phyloP scores from a whole-genome alignment of 2,329 filamentous ascomycete species.

The Coniochaeta sp. region DNA sequence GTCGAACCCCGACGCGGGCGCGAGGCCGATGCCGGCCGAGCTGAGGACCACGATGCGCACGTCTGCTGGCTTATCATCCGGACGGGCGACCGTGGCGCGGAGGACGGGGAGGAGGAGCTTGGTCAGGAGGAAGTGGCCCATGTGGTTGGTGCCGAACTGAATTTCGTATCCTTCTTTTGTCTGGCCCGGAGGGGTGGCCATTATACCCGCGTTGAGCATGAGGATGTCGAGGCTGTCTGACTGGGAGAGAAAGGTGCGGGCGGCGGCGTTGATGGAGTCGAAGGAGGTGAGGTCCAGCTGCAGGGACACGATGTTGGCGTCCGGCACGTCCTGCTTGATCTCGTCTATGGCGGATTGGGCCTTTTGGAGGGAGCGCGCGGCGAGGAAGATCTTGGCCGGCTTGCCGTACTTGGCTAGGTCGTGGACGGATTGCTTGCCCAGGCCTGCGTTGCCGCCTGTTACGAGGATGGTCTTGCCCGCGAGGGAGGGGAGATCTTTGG shows the following conservation, averaged over 20 bases:
- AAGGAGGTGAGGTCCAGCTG: slow-evolving; percentile 28
- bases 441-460: slow-evolving; percentile 37
- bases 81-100: slow-evolving; percentile 20
- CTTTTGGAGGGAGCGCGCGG: slow-evolving; percentile 26
- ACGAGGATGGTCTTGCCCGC: slow-evolving; percentile 34
- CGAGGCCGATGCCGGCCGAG: slow-evolving; percentile 18
- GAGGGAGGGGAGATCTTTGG: slow-evolving; percentile 36
- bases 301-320: slow-evolving; percentile 24
- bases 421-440: slow-evolving; percentile 30
- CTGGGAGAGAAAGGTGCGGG: slow-evolving; percentile 21
- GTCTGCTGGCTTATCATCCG: slow-evolving; percentile 14
- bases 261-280: slow-evolving; percentile 26
- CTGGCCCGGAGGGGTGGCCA: slow-evolving; percentile 23
- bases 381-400: slow-evolving; percentile 32
- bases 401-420: slow-evolving; percentile 27
- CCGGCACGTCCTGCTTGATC: slow-evolving; percentile 24
- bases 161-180: slow-evolving; percentile 28
- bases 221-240: slow-evolving; percentile 26
- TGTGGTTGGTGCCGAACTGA: slow-evolving; percentile 33
- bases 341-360: slow-evolving; percentile 21
- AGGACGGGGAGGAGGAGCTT: slow-evolving; percentile 28
- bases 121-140: slow-evolving; percentile 34
- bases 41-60: slow-evolving; percentile 21
- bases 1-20: slow-evolving; percentile 18
- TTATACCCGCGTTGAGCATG: slow-evolving; percentile 25